Evolutionary conservation across 139 green algal species (phyloP).

Genomic region (Chlorella sp.): DNA sequence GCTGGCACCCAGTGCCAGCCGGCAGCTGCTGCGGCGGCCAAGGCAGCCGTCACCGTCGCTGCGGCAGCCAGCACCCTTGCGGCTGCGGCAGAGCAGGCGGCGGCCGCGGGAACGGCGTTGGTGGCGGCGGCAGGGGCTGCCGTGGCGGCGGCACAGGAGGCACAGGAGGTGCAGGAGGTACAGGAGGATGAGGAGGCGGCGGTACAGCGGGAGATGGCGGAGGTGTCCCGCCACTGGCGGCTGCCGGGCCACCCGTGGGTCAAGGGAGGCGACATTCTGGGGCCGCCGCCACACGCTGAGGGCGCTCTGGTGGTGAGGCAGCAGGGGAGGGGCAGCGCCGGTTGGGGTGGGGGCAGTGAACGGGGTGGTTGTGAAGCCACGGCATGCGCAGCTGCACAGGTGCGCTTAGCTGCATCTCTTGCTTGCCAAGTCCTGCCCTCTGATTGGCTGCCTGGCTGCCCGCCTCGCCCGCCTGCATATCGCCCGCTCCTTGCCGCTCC

Average conservation of each 20-base stretch:
- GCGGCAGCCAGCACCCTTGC: too few relatives aligned
- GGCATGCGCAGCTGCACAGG: background rate
- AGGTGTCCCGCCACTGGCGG: constrained; percentile 1
- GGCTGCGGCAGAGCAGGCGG: too few relatives aligned
- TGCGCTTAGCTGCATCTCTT: background rate
- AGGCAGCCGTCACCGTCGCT: background rate
- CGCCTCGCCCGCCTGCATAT: background rate
- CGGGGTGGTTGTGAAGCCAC: background rate
- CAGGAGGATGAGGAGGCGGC: background rate
- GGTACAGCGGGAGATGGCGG: background rate
- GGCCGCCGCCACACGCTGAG: background rate
- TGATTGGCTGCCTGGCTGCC: background rate
- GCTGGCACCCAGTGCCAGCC: background rate
- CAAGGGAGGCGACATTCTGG: background rate
- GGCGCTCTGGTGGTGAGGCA: constrained; percentile 13
- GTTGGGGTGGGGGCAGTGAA: background rate
- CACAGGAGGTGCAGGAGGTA: too few relatives aligned
- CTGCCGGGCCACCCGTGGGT: constrained; percentile 18
- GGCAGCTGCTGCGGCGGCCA: background rate
- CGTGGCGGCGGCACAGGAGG: background rate
- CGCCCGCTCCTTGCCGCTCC: background rate
- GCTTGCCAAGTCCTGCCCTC: background rate
- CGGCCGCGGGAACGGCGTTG: background rate
- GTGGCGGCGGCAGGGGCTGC: background rate
- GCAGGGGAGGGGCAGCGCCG: too few relatives aligned